Evolutionary conservation across 257 asterid genomes (phyloP).

Genomic region (Solanum acaule): DNA sequence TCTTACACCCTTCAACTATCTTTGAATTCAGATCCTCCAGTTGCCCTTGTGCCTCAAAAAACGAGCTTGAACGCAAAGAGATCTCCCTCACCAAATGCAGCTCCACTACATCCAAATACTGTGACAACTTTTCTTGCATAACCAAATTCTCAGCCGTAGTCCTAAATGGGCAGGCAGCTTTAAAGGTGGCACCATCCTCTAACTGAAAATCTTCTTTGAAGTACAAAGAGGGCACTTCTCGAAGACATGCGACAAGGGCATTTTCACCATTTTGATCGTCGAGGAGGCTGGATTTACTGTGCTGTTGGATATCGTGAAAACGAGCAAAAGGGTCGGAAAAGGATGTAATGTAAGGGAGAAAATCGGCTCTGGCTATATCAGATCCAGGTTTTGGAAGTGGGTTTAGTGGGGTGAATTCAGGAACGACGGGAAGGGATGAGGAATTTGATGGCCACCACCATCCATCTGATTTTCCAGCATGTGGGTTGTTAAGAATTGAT

Average conservation of each 20-base stretch:
- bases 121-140: conserved; percentile 88
- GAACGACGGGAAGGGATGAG: conserved; percentile 41
- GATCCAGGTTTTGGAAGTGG: conserved; percentile 60
- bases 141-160: conserved; percentile 67
- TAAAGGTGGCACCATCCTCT: conserved; percentile 89
- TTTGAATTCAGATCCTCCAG: conserved; percentile 70
- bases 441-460: conserved; percentile 83
- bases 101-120: conserved; percentile 97
- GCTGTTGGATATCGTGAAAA: conserved; percentile 77
- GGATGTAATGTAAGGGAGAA: conserved; percentile 49
- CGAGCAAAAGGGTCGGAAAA: conserved; percentile 62
- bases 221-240: conserved; percentile 90
- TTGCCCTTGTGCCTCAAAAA: conserved; percentile 95
- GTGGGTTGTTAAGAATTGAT: conserved; percentile 92
- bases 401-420: conserved; percentile 64
- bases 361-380: conserved; percentile 63
- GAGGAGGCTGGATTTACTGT: conserved; percentile 39
- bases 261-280: conserved; percentile 52
- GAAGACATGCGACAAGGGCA: conserved; percentile 88
- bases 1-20: conserved; percentile 76
- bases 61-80: conserved; percentile 77
- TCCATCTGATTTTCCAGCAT: conserved; percentile 48
- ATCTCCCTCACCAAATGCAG: conserved; percentile 94
- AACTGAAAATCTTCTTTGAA: conserved; percentile 82
- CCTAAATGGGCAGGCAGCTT: conserved; percentile 85